phyloP scores from a whole-genome alignment of 78 protist species.

The Paulinella micropora region DNA sequence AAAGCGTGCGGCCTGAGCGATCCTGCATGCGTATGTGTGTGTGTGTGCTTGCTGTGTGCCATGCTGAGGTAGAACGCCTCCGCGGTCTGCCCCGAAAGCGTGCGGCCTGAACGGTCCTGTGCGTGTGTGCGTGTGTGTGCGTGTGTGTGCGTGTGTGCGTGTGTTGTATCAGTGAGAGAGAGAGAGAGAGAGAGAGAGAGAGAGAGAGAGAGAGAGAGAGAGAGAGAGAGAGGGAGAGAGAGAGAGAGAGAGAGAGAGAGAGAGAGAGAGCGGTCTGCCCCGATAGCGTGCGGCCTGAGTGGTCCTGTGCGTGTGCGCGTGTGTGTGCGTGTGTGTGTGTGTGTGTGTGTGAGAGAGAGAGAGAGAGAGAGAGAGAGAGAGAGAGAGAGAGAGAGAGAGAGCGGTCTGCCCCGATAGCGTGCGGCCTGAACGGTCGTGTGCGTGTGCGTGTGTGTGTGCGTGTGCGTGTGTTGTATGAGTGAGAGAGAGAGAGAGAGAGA shows the following conservation, averaged over 20 bases:
- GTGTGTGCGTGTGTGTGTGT: too few species aligned
- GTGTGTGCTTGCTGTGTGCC: not conserved
- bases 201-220: not conserved
- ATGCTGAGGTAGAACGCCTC: constrained; percentile 72
- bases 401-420: too few species aligned
- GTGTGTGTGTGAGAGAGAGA: too few species aligned
- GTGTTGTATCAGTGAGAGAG: not conserved
- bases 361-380: too few species aligned
- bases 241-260: not conserved
- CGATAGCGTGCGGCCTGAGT: too few species aligned
- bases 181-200: not conserved
- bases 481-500: too few species aligned
- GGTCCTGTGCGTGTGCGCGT: too few species aligned
- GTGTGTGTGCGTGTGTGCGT: not conserved
- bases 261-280: too few species aligned
- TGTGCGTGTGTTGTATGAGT: too few species aligned
- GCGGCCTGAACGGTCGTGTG: too few species aligned
- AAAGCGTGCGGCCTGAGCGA: constrained; percentile 75
- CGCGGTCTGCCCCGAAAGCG: constrained; percentile 84
- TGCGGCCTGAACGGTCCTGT: constrained; percentile 61
- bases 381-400: too few species aligned
- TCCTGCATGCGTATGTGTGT: not conserved
- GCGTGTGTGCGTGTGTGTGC: not conserved
- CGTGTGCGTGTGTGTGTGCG: too few species aligned
- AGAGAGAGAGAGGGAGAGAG: not conserved